A percentile compares a stretch with the other conserved stretches of the same genome.
phyloP scores from a whole-genome alignment of 768 basidiomycete genomes.

The Suillus sp. region DNA sequence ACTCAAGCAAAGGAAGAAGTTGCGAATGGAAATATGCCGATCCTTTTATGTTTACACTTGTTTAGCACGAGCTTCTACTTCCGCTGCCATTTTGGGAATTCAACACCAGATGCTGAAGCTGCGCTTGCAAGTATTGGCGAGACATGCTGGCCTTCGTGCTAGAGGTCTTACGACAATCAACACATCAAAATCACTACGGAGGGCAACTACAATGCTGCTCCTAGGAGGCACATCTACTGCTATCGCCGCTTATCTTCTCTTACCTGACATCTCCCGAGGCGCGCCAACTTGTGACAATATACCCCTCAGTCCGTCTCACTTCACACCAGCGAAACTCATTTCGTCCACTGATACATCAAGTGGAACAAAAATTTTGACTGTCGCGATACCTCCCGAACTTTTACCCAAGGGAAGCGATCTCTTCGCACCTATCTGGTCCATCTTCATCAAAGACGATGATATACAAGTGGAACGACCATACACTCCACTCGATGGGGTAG shows the following conservation, averaged over 20 bases:
- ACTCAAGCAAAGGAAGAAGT: conserved; percentile 1
- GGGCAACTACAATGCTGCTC: conserved; percentile 7
- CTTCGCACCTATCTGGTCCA: conserved; percentile 63
- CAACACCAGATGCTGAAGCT: conserved; percentile 14
- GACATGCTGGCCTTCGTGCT: not conserved
- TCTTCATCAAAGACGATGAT: conserved; percentile 84
- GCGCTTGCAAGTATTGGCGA: not conserved
- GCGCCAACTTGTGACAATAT: conserved; percentile 42
- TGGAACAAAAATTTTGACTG: conserved; percentile 63
- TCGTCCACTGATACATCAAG: conserved; percentile 53
- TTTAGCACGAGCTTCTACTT: conserved; percentile 23
- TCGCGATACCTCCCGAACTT: conserved; percentile 53
- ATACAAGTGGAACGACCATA: conserved; percentile 88
- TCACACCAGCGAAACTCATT: conserved; percentile 62
- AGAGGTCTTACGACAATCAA: not conserved
- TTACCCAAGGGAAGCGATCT: conserved; percentile 28
- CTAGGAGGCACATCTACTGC: conserved; percentile 43
- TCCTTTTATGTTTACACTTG: conserved; percentile 24
- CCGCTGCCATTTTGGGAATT: conserved; percentile 16
- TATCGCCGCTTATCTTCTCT: conserved; percentile 52
- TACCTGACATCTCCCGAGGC: conserved; percentile 48
- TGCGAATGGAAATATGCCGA: not conserved
- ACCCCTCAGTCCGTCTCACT: conserved; percentile 47
- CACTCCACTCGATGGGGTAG: conserved; percentile 76
- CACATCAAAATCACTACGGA: not conserved